phyloP scores from a whole-genome alignment of 2,329 filamentous ascomycete species.

The Xenosphaeropsis pyriputrescens region DNA sequence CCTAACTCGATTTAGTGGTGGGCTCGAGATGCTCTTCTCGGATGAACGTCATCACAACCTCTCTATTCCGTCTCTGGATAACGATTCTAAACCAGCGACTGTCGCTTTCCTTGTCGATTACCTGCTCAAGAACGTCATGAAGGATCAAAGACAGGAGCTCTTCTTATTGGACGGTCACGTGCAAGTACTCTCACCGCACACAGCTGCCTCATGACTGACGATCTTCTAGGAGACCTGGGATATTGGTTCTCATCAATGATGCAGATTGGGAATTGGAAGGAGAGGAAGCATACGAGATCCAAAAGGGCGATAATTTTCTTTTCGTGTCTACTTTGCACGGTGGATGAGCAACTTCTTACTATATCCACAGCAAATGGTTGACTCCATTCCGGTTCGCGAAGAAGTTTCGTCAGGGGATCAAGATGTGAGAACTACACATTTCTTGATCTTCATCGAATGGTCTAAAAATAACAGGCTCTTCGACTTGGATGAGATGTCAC shows the following conservation, averaged over 20 bases:
- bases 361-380: background rate
- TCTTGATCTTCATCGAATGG: no score
- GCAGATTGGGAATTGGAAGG: slow-evolving; percentile 97
- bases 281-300: slow-evolving; percentile 77
- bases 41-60: slow-evolving; percentile 64
- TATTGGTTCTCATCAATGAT: slow-evolving; percentile 93
- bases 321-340: slow-evolving; percentile 96
- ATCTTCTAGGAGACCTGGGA: slow-evolving; percentile 64
- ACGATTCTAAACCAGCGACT: slow-evolving; percentile 45
- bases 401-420: background rate
- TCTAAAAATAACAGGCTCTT: no score
- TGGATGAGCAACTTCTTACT: slow-evolving; percentile 36
- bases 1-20: slow-evolving; percentile 37
- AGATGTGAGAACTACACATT: background rate
- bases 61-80: slow-evolving; percentile 46
- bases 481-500: no score
- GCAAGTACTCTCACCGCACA: slow-evolving; percentile 38
- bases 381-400: slow-evolving; percentile 2
- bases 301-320: slow-evolving; percentile 71
- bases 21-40: slow-evolving; percentile 86
- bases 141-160: slow-evolving; percentile 70
- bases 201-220: background rate
- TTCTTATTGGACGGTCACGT: slow-evolving; percentile 80
- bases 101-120: slow-evolving; percentile 65
- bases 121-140: slow-evolving; percentile 73